Conservation (phyloP, 2,329 filamentous ascomycete genomes). For the Penicillium sp. region DNA sequence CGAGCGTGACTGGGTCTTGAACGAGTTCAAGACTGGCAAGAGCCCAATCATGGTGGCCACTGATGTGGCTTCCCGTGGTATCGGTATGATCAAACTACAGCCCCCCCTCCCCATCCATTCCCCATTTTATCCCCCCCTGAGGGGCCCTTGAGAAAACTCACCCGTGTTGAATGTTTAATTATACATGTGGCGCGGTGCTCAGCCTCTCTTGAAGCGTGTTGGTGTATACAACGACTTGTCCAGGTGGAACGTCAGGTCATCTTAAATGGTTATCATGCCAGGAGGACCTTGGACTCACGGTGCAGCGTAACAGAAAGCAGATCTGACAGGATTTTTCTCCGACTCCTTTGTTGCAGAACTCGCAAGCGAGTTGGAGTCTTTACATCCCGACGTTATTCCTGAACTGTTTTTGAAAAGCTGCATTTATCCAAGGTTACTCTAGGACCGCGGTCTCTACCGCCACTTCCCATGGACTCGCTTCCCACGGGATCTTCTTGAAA, state of each 20-base stretch:
- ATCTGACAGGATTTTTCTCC: slow-evolving; percentile 55
- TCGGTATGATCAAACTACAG: slow-evolving; percentile 86
- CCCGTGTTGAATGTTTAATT: slow-evolving; percentile 57
- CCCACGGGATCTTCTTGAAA: slow-evolving; percentile 44
- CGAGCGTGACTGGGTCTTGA: slow-evolving; percentile 98
- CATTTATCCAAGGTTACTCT: slow-evolving; percentile 67
- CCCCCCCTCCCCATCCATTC: slow-evolving; percentile 42
- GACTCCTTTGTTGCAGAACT: slow-evolving; percentile 62
- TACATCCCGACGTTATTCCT: slow-evolving; percentile 40
- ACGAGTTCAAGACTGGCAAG: slow-evolving; percentile 99
- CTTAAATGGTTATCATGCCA: slow-evolving; percentile 69
- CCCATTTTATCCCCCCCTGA: slow-evolving; percentile 28
- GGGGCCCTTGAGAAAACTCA: slow-evolving; percentile 39
- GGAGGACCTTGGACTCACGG: slow-evolving; percentile 84
- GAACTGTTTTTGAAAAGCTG: slow-evolving; percentile 67
- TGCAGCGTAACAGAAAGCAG: slow-evolving; percentile 71
- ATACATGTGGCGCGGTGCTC: slow-evolving; percentile 67
- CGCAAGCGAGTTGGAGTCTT: slow-evolving; percentile 75
- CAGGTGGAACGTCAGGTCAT: slow-evolving; percentile 76
- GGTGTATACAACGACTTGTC: slow-evolving; percentile 88
- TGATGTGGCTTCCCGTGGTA: slow-evolving; percentile 99
- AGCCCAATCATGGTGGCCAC: slow-evolving; percentile 99
- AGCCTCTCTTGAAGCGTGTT: slow-evolving; percentile 86
- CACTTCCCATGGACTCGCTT: slow-evolving; percentile 51
- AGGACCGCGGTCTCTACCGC: slow-evolving; percentile 61